Evolutionary conservation across 495 filamentous ascomycete genomes (phyloP).

Genomic region (Penicillium samsonianum): DNA sequence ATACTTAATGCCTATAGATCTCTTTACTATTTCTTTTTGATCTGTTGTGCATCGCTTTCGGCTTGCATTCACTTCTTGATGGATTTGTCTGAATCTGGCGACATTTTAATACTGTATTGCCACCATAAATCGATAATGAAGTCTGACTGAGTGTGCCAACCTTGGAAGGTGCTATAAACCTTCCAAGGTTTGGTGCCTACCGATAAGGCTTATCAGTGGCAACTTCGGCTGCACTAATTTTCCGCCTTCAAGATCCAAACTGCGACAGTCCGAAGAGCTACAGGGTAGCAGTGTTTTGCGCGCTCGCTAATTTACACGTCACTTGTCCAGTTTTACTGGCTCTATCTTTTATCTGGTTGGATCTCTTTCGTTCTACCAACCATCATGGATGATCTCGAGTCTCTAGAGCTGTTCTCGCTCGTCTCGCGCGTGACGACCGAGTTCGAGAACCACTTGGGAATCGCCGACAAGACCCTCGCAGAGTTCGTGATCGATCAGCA

Average conservation of each 20-base stretch:
- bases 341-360: constrained; percentile 4
- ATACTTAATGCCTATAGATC: not conserved
- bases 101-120: not conserved
- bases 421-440: constrained; percentile 94
- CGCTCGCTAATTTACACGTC: constrained; percentile 17
- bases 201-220: constrained; percentile 54
- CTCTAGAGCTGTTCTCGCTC: constrained; percentile 87
- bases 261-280: constrained; percentile 13
- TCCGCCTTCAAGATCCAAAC: constrained; percentile 36
- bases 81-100: not conserved
- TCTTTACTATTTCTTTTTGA: not conserved
- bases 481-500: constrained; percentile 95
- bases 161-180: too few relatives aligned
- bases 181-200: too few relatives aligned
- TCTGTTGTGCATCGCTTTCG: too few relatives aligned
- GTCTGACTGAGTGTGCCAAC: too few relatives aligned
- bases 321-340: constrained; percentile 4
- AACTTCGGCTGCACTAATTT: constrained; percentile 43
- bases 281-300: constrained; percentile 21
- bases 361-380: constrained; percentile 9
- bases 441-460: constrained; percentile 88
- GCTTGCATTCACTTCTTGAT: not conserved
- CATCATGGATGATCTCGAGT: constrained; percentile 84
- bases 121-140: not conserved
- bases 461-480: constrained; percentile 90